phyloP scores from a whole-genome alignment of 2,329 filamentous ascomycete genomes.

The Colletotrichum sp. region DNA sequence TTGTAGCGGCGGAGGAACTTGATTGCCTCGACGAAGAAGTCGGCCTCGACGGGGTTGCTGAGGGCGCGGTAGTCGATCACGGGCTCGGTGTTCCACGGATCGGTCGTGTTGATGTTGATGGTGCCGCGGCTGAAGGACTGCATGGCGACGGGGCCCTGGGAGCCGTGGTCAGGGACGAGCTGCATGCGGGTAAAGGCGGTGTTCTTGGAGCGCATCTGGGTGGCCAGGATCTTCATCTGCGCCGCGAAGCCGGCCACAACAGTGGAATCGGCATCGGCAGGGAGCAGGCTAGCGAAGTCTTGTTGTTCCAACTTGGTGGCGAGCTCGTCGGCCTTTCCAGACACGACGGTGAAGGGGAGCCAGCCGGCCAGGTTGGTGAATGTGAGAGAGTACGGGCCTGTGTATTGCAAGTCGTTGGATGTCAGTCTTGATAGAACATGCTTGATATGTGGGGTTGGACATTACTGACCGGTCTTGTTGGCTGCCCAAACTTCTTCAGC shows the following conservation, averaged over 20 bases:
- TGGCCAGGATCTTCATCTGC: conserved; percentile 41
- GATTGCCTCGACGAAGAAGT: conserved; percentile 40
- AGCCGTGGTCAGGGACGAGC: conserved; percentile 23
- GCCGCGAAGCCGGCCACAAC: conserved; percentile 40
- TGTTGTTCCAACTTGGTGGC: conserved; percentile 34
- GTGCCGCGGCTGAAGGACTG: conserved; percentile 41
- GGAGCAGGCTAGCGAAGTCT: conserved; percentile 35
- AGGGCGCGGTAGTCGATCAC: conserved; percentile 43
- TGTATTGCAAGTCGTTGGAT: background rate
- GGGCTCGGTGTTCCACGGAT: conserved; percentile 38
- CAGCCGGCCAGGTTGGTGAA: conserved; percentile 38
- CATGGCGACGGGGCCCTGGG: conserved; percentile 29
- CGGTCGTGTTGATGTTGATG: conserved; percentile 41
- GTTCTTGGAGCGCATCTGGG: conserved; percentile 35
- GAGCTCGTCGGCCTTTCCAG: conserved; percentile 33
- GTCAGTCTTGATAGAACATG: background rate
- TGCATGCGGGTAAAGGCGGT: conserved; percentile 37
- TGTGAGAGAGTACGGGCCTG: conserved; percentile 34
- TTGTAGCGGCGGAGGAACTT: conserved; percentile 39
- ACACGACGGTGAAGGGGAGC: conserved; percentile 39
- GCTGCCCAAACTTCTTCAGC: conserved; percentile 11
- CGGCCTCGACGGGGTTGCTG: conserved; percentile 41
- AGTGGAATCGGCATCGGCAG: conserved; percentile 32
- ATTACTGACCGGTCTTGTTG: conserved; percentile 19
- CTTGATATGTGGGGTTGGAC: background rate